Evolutionary conservation across 176 grass and related monocot genomes (phyloP).

Genomic region (Oryza nivara): DNA sequence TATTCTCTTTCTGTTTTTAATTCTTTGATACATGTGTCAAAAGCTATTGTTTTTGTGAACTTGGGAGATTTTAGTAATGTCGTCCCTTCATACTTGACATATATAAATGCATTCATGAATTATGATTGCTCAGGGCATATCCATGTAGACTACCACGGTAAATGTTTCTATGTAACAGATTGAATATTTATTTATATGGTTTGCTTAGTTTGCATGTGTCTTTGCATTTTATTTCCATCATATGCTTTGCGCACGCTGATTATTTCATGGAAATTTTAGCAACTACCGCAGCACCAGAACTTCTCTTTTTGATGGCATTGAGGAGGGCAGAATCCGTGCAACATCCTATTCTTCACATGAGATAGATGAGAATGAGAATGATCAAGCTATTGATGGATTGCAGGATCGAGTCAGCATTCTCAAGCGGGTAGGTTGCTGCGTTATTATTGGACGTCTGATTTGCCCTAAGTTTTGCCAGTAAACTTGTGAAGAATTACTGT

Average conservation of each 20-base stretch:
- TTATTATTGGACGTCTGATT: conserved; percentile 5
- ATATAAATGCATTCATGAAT: no score
- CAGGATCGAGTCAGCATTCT: conserved; percentile 97
- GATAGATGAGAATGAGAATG: conserved; percentile 85
- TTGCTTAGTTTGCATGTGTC: not conserved
- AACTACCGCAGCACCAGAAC: conserved; percentile 65
- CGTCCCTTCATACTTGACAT: no score
- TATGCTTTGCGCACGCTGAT: not conserved
- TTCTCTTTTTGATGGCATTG: conserved; percentile 88
- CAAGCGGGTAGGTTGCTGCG: conserved; percentile 70
- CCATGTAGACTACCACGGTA: no score
- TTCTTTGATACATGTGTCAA: not conserved
- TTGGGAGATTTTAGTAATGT: not conserved
- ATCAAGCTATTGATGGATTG: conserved; percentile 81
- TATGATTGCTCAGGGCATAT: no score
- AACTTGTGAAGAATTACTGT: not conserved
- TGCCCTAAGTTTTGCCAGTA: not conserved
- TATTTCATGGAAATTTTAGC: conserved; percentile 31
- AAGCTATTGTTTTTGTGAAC: not conserved
- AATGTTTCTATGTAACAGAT: no score
- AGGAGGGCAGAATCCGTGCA: conserved; percentile 80
- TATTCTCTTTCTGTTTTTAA: not conserved
- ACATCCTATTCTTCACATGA: conserved; percentile 82
- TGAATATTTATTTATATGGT: not conserved
- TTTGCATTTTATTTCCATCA: conserved; percentile 8